Evolutionary conservation across 2,329 filamentous ascomycete species (phyloP).

Genomic region (Epichloe amarillans): DNA sequence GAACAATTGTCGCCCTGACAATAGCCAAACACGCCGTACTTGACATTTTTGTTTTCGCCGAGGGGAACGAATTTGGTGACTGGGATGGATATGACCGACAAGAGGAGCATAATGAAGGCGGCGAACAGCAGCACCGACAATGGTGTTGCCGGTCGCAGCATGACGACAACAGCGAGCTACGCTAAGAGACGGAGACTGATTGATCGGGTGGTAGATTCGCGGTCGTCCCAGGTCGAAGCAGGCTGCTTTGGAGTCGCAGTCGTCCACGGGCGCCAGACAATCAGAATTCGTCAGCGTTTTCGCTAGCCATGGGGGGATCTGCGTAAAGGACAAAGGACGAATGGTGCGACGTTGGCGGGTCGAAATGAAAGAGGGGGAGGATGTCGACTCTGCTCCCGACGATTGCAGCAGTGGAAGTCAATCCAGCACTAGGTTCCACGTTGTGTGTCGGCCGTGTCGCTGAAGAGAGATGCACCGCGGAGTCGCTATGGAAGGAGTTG

Average conservation of each 20-base stretch:
- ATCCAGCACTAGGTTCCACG: background rate
- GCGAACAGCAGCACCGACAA: constrained; percentile 72
- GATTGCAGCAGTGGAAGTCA: background rate
- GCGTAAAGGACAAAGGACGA: background rate
- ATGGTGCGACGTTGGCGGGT: background rate
- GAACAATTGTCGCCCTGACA: constrained; percentile 58
- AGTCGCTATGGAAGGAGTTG: too few species aligned
- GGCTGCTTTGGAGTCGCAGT: background rate
- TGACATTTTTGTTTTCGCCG: constrained; percentile 59
- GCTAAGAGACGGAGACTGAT: constrained; percentile 10
- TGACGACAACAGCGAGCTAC: constrained; percentile 29
- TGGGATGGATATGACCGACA: constrained; percentile 84
- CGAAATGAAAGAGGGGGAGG: background rate
- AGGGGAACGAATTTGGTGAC: constrained; percentile 77
- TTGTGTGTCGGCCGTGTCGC: background rate
- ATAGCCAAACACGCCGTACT: constrained; percentile 88
- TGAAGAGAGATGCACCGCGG: background rate
- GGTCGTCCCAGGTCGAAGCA: background rate
- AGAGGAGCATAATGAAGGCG: constrained; percentile 72
- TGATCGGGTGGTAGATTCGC: background rate
- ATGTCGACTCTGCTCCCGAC: background rate
- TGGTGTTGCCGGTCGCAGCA: constrained; percentile 87
- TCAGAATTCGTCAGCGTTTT: background rate
- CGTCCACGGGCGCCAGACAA: constrained; percentile 1
- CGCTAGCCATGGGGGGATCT: constrained; percentile 1